Conservation (phyloP, 768 basidiomycete genomes). For the Lactarius vividus region DNA sequence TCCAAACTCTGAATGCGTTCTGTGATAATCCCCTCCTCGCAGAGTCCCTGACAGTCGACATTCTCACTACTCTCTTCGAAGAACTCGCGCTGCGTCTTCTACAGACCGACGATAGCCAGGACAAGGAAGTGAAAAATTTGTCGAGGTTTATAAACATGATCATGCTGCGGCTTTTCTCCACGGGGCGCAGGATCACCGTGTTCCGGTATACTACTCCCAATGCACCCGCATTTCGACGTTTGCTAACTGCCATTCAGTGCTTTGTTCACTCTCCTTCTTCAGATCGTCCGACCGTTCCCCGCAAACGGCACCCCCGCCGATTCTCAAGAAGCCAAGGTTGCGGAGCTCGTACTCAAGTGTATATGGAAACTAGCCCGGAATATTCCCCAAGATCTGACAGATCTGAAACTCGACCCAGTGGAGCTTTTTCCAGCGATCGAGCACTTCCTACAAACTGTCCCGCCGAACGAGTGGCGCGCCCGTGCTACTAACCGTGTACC, state of each 20-base stretch:
- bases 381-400: slow-evolving; percentile 86
- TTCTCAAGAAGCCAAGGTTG: slow-evolving; percentile 82
- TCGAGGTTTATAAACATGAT: slow-evolving; percentile 99
- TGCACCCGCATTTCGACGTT: slow-evolving; percentile 1
- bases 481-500: slow-evolving; percentile 89
- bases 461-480: slow-evolving; percentile 95
- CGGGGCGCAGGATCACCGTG: slow-evolving; percentile 83
- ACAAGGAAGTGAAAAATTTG: slow-evolving; percentile 86
- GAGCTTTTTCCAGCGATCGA: slow-evolving; percentile 92
- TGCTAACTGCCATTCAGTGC: slow-evolving; percentile 43
- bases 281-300: slow-evolving; percentile 83
- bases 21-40: slow-evolving; percentile 89
- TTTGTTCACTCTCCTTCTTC: slow-evolving; percentile 76
- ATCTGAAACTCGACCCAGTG: slow-evolving; percentile 76
- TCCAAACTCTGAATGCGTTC: slow-evolving; percentile 93
- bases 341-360: slow-evolving; percentile 92
- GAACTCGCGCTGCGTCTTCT: slow-evolving; percentile 89
- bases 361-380: slow-evolving; percentile 97
- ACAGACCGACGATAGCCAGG: slow-evolving; percentile 85
- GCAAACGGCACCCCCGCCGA: slow-evolving; percentile 66
- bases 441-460: slow-evolving; percentile 87
- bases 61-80: slow-evolving; percentile 82
- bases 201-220: slow-evolving; percentile 61
- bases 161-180: slow-evolving; percentile 88
- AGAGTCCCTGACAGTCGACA: slow-evolving; percentile 81